Evolutionary conservation across 2,329 filamentous ascomycete genomes (phyloP), one percentile per base, ranked within the genome.

Genomic region (Diplocarpon rosae): DNA sequence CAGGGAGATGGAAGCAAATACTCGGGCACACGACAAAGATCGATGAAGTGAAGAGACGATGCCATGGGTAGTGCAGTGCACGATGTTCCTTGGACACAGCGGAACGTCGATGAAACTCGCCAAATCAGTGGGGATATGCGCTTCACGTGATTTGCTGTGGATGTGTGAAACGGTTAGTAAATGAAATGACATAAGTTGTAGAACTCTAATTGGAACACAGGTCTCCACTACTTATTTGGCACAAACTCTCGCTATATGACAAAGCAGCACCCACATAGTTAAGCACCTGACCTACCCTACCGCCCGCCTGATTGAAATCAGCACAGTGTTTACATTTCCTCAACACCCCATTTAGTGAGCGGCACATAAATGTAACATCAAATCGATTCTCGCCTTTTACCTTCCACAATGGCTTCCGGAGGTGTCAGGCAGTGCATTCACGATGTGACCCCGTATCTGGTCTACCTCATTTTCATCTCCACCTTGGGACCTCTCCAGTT

Each of bases 401-500:
- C 6, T 17, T 38, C 34, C 11, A 37, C 28, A 12, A 62, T 62
- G 59, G 50, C 56, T 45, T 57, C 58, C 17, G 39, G 50, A n/a
- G 59, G 57, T 15, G 16, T 59, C 32, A 52, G 58, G 43, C 59
- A 59, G 45, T 60, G 59, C 46, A 47, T 59, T 34, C 52, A 47
- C 24, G 54, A 61, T 53, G 49, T 88, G 44, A 92, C 86, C 30
- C 70, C 77, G 5, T 94, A 87, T 65, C 77, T 96, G 56, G 61
- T 92, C 58, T 76, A 86, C 59, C 67, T 92, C 37, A 75, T 96
- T 44, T 66, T 79, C 48, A 71, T 89, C 47, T 78, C 85, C 35
- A 93, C 88, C 0, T 67, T 95, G 14, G 92, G 90, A 0, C 87
- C 92, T 1, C 74, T 96, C 36, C 87, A 95, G 59, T 98, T 95